phyloP scores from a whole-genome alignment of 495 filamentous ascomycete genomes.

The Annulohypoxylon maeteangense region DNA sequence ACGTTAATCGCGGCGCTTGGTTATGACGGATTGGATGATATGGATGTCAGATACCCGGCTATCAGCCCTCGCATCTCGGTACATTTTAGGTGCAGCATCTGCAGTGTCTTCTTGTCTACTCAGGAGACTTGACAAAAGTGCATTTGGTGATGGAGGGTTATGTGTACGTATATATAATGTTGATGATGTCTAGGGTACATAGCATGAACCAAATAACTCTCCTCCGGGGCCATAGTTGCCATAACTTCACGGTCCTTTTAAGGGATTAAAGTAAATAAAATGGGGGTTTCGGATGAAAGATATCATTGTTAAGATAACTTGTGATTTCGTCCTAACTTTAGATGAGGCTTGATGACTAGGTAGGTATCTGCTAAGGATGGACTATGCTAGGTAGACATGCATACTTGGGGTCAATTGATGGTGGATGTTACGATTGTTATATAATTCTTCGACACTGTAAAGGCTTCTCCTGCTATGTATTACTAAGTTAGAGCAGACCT shows the following conservation, averaged over 20 bases:
- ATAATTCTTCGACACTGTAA: too few relatives aligned
- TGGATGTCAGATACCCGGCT: conserved; percentile 35
- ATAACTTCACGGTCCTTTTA: not conserved
- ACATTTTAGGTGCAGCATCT: not conserved
- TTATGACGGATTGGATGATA: conserved; percentile 17
- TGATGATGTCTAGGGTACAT: conserved; percentile 15
- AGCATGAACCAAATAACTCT: conserved; percentile 27
- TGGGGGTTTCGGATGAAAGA: not conserved
- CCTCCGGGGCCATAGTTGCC: conserved; percentile 14
- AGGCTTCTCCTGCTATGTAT: too few relatives aligned
- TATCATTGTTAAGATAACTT: not conserved
- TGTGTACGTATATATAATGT: conserved; percentile 9
- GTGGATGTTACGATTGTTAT: too few relatives aligned
- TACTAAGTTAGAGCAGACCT: too few relatives aligned
- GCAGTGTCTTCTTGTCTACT: not conserved
- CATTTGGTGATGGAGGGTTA: not conserved
- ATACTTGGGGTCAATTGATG: too few relatives aligned
- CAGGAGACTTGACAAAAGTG: conserved; percentile 16
- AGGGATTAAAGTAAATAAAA: too few relatives aligned
- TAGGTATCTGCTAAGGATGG: too few relatives aligned
- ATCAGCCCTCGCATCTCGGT: conserved; percentile 12
- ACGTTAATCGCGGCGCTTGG: conserved; percentile 19
- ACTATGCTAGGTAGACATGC: too few relatives aligned
- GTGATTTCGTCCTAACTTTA: not conserved
- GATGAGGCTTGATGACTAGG: not conserved